Evolutionary conservation across 78 protist genomes (phyloP).

Genomic region (Dictyostelium purpureum): DNA sequence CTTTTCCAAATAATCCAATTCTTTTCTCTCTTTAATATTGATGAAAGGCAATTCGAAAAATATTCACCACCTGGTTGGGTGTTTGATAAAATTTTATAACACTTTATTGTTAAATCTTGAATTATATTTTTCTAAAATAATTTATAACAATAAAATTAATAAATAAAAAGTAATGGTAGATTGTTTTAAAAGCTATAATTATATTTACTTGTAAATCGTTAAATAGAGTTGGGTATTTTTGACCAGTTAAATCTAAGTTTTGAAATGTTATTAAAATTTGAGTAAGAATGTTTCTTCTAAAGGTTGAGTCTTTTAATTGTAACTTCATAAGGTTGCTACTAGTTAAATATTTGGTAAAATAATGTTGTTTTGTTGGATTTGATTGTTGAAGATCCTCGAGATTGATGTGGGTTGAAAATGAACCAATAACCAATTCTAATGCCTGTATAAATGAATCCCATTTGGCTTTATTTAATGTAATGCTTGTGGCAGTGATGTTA

Average conservation of each 20-base stretch:
- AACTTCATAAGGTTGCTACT: constrained; percentile 47
- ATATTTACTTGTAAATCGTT: constrained; percentile 29
- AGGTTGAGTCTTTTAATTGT: constrained; percentile 65
- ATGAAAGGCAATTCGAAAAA: constrained; percentile 23
- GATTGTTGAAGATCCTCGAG: constrained; percentile 7
- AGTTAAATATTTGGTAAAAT: constrained; percentile 64
- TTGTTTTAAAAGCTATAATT: not conserved
- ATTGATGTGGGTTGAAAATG: constrained; percentile 70
- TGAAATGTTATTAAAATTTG: constrained; percentile 56
- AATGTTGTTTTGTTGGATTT: constrained; percentile 8
- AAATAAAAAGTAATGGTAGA: not conserved
- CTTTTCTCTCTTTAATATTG: constrained; percentile 58
- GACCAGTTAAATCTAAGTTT: constrained; percentile 17
- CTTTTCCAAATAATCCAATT: constrained; percentile 70
- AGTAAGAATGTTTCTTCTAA: constrained; percentile 59
- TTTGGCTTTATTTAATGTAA: constrained; percentile 11
- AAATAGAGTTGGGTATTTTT: constrained; percentile 48
- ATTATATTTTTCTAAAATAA: constrained; percentile 32
- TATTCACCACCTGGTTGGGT: constrained; percentile 62
- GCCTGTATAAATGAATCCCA: constrained; percentile 60
- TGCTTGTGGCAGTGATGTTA: not conserved
- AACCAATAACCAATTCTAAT: constrained; percentile 33
- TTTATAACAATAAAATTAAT: not conserved
- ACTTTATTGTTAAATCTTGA: constrained; percentile 14
- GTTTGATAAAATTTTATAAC: constrained; percentile 26